Evolutionary conservation across 179 eudicot species (phyloP), one percentile per base, ranked within the genome.

Genomic region (Vitellaria paradoxa): DNA sequence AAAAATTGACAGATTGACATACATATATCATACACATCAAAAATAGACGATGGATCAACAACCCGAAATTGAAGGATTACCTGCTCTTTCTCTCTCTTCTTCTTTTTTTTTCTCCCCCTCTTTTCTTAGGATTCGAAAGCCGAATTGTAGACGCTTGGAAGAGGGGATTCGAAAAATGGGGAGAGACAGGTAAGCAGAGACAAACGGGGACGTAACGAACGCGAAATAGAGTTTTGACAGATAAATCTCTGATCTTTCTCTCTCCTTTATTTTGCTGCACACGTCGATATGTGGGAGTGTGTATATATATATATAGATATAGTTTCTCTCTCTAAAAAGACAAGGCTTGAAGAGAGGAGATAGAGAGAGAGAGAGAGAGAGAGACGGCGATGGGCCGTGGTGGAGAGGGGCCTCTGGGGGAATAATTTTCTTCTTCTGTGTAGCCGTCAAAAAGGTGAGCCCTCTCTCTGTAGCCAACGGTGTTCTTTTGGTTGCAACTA

Each of bases 21-120:
- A 40, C 37, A 47, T n/a, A 37, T 12, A n/a, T 5, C 37, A 47
- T n/a, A 37, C 12, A n/a, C 1, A 18, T 59, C 26, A 68, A 47
- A 7, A 46, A 46, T 45, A 46, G 26, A 9, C 37, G n/a, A 18
- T 53, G 11, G 66, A 59, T 73, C 66, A 73, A 40, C 66, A 73
- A 60, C 37, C 14, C 69, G 72, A 46, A 14, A 47, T 9, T 9
- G 56, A 20, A 68, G 72, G 72, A 46, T n/a, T 68, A 68, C 72
- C 72, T 68, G 72, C 59, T 46, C n/a, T 62, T 42, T 47, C 24
- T 37, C 42, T 11, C 23, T 23, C 0, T 12, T 59, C n/a, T 42
- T 26, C 10, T 42, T 72, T 26, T n/a, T 42, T 72, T 10, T 18
- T 46, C 11, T 24, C 15, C 46, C 13, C 45, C 21, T 9, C 6